Evolutionary conservation across 2,329 filamentous ascomycete species (phyloP).

Genomic region (Lachnellula subtilissima): DNA sequence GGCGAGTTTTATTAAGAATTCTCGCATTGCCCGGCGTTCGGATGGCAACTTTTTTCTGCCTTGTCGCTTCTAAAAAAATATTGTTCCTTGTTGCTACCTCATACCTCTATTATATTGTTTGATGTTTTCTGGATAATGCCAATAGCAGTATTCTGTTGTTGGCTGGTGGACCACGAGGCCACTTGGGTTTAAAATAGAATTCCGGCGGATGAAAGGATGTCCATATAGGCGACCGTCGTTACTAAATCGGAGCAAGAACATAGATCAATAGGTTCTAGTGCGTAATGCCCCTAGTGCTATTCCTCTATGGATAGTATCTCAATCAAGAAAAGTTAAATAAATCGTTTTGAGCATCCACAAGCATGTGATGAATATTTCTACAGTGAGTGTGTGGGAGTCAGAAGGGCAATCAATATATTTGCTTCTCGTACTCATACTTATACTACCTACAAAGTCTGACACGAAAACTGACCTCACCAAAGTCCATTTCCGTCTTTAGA

Average conservation of each 20-base stretch:
- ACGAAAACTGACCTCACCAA: no score
- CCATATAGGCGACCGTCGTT: not conserved
- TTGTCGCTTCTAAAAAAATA: not conserved
- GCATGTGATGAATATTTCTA: not conserved
- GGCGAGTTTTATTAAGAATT: not conserved
- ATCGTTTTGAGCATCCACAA: not conserved
- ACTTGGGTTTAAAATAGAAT: not conserved
- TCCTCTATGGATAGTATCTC: not conserved
- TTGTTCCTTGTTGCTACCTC: not conserved
- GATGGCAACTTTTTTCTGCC: not conserved
- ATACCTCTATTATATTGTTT: not conserved
- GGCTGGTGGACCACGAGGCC: not conserved
- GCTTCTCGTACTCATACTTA: no score
- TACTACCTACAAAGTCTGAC: no score
- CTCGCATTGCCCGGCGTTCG: conserved; percentile 2
- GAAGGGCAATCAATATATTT: not conserved
- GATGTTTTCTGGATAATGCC: no score
- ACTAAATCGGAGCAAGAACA: not conserved
- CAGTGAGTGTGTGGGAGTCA: not conserved
- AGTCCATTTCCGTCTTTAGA: no score
- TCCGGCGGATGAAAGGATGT: not conserved
- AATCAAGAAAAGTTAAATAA: not conserved
- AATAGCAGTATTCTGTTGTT: not conserved
- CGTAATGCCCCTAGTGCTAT: not conserved
- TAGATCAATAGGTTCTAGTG: not conserved